Base-by-base conservation (phyloP, 2,329 filamentous ascomycete species). In the Zalaria sp. region DNA sequence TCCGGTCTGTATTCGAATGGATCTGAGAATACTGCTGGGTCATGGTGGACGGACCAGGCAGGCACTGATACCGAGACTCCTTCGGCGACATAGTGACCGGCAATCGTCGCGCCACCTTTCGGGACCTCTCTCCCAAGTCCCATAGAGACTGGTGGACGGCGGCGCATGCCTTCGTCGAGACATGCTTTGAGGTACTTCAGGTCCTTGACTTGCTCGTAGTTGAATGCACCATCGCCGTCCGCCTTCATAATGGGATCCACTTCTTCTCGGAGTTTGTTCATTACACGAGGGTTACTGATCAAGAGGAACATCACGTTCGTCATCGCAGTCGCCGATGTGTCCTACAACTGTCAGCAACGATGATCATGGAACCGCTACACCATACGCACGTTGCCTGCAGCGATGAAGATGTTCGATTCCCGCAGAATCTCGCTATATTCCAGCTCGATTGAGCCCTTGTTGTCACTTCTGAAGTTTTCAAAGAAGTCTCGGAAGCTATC, bases 401-500 rank as follows among this genome's bases (percentile, higher is more conserved):
- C 56, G 60, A 51, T 65, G 63, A 75, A 75, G 51, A 68, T 72
- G 36, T 54, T 62, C 25, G 73, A 59, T 49, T 78, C 73, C 8
- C 73, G 71, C 0, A 73, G 64, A 5, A 77, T 68, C 53, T 79
- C 74, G 26, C 73, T 73, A 64, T 64, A 73, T 45, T 75, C 69
- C 1, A 77, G 64, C 32, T 64, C 64, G 41, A 67, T 60, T 1
- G 63, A 53, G 5, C 65, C 64, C 32, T 64, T 63, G 46, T 67
- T 68, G 46, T 66, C 64, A 37, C 68, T 68, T 68, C 77, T 72
- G 4, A 77, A 53, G 1, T 64, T 62, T 40, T 68, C 61, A 59
- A 78, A 76, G 56, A 78, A 77, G 49, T 78, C 74, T 35, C 73
- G 67, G 0, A 77, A 61, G 45, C 69, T 70, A 53, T 77, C 73